A percentile compares a stretch with the other conserved stretches of the same genome.
Evolutionary conservation across 495 filamentous ascomycete genomes (phyloP).

Genomic region (Chaetomium tenue): DNA sequence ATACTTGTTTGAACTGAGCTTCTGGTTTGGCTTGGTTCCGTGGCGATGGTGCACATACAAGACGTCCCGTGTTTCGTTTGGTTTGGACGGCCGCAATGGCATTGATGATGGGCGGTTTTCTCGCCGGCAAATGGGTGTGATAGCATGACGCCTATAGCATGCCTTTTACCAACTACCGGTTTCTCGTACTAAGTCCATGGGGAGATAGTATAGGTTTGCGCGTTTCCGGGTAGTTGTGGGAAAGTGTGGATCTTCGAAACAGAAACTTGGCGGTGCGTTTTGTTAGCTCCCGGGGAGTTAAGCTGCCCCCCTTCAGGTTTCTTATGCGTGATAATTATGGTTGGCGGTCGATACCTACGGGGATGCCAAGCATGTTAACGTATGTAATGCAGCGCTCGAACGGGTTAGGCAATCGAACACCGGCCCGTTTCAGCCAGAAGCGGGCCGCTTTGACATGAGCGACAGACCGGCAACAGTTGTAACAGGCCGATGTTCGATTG

Average conservation of each 20-base stretch:
- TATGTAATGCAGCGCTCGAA: too few relatives aligned
- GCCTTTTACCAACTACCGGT: background rate
- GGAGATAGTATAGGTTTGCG: background rate
- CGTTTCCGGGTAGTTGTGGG: background rate
- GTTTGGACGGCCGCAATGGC: constrained; percentile 11
- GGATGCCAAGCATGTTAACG: too few relatives aligned
- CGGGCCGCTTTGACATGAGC: too few relatives aligned
- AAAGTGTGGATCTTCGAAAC: constrained; percentile 1
- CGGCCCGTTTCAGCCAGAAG: too few relatives aligned
- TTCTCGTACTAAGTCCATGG: background rate
- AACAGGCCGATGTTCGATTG: too few relatives aligned
- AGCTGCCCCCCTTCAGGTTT: background rate
- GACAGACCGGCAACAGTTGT: too few relatives aligned
- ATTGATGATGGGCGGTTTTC: constrained; percentile 16
- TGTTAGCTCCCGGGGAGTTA: background rate
- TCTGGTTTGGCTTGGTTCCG: background rate
- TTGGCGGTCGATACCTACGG: too few relatives aligned
- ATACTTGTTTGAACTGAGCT: too few relatives aligned
- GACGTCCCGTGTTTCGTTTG: constrained; percentile 13
- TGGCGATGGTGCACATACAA: background rate
- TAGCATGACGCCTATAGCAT: constrained; percentile 1
- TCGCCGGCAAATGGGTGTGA: background rate
- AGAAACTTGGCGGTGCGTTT: background rate
- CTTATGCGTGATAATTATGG: background rate
- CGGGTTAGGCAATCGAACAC: too few relatives aligned